These are phyloP conservation scores for Penicillium argentinense DNA, from an alignment of 495 filamentous ascomycete species.

Conservation along the genomic window DNA sequence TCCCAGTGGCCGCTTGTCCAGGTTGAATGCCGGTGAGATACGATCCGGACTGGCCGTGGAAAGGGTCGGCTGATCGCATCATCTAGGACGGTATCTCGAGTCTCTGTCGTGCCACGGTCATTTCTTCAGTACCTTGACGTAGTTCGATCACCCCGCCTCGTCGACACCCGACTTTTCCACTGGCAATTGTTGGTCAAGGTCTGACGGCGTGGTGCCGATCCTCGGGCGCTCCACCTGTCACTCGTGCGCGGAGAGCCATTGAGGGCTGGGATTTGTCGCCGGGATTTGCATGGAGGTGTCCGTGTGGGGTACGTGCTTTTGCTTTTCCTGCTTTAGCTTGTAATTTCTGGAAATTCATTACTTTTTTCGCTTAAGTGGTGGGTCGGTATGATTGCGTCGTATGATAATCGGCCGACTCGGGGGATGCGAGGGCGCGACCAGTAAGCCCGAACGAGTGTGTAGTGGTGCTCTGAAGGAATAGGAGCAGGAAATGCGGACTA, in stretches of 20 bases:
- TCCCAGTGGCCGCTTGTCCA: no score
- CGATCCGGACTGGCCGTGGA: background rate
- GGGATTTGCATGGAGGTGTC: no score
- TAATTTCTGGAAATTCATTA: background rate
- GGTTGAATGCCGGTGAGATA: background rate
- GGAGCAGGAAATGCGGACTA: background rate
- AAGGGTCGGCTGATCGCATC: background rate
- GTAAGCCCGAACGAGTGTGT: background rate
- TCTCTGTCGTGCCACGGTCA: conserved; percentile 3
- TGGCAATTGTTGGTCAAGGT: no score
- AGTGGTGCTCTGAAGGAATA: background rate
- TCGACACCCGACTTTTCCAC: no score
- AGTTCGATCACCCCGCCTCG: no score
- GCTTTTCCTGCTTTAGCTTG: background rate
- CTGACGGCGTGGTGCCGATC: no score
- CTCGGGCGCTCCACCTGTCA: no score
- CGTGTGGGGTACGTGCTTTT: background rate
- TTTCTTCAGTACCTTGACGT: no score
- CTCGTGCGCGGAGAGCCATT: no score
- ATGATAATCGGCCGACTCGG: conserved; percentile 6
- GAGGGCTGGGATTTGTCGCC: no score
- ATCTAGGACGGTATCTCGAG: no score
- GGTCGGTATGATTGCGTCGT: conserved; percentile 5
- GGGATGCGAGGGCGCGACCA: background rate
- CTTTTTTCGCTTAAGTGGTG: background rate